These are phyloP conservation scores for Metschnikowia noctiluminum DNA, from an alignment of 805 yeast genomes.

Conservation along the genomic window DNA sequence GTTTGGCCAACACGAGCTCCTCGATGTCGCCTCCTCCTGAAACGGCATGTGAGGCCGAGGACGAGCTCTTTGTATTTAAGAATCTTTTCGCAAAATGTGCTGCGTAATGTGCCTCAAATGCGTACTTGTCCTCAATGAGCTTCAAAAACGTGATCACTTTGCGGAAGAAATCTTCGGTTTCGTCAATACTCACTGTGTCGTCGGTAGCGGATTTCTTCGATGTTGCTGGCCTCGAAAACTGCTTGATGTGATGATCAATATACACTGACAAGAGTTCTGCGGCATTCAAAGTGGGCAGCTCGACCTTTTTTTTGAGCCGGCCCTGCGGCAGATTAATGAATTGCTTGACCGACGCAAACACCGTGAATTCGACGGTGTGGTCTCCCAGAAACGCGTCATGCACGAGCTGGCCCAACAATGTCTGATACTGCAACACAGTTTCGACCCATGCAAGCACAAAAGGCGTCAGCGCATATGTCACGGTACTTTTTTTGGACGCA, in stretches of 20 bases:
- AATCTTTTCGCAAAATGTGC: constrained; percentile 83
- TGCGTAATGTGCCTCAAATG: constrained; percentile 81
- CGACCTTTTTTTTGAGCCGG: constrained; percentile 44
- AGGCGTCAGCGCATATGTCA: constrained; percentile 32
- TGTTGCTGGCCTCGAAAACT: constrained; percentile 24
- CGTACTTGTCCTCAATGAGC: constrained; percentile 75
- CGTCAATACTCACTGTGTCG: constrained; percentile 17
- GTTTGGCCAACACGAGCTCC: constrained; percentile 58
- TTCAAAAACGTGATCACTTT: constrained; percentile 61
- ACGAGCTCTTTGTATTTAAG: constrained; percentile 32
- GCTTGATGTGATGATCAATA: constrained; percentile 41
- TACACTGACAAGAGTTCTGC: constrained; percentile 39
- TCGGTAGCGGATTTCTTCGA: constrained; percentile 11
- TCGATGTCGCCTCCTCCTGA: constrained; percentile 50
- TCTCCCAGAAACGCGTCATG: constrained; percentile 49
- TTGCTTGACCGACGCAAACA: constrained; percentile 59
- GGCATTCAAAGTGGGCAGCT: constrained; percentile 32
- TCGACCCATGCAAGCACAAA: constrained; percentile 71
- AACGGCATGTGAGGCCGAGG: neutral
- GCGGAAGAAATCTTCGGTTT: constrained; percentile 41
- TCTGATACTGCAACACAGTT: constrained; percentile 49
- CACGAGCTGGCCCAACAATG: constrained; percentile 48
- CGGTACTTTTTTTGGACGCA: constrained; percentile 6
- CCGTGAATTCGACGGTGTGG: constrained; percentile 46
- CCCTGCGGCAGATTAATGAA: constrained; percentile 52